phyloP scores from a whole-genome alignment of 768 basidiomycete species.

The Lyophyllum semitale region DNA sequence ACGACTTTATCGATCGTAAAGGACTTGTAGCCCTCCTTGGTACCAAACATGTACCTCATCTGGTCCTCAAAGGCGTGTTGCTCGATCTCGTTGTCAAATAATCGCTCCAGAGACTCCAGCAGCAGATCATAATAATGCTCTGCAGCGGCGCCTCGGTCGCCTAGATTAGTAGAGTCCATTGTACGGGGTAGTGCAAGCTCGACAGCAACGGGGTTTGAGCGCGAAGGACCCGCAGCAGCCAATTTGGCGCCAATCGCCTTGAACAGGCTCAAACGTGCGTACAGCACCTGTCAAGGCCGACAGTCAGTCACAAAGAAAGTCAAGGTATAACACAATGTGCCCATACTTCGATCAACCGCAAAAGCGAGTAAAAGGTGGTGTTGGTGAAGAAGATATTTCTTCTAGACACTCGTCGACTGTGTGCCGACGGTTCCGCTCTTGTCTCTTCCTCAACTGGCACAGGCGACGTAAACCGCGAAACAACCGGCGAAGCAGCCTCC shows the following conservation, averaged over 20 bases:
- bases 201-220: constrained; percentile 22
- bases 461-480: constrained; percentile 68
- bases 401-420: constrained; percentile 31
- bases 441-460: constrained; percentile 47
- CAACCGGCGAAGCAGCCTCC: constrained; percentile 47
- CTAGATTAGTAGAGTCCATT: constrained; percentile 27
- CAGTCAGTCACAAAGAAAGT: constrained; percentile 1
- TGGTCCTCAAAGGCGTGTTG: constrained; percentile 88
- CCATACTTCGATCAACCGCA: constrained; percentile 85
- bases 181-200: constrained; percentile 30
- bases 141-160: constrained; percentile 44
- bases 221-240: constrained; percentile 26
- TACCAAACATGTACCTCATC: constrained; percentile 85
- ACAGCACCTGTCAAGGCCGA: constrained; percentile 60
- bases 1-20: constrained; percentile 95
- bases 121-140: constrained; percentile 81
- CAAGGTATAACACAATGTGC: neutral
- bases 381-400: constrained; percentile 84
- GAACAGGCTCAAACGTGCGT: constrained; percentile 78
- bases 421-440: constrained; percentile 27
- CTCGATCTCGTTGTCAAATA: constrained; percentile 94
- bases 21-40: constrained; percentile 81
- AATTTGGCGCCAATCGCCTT: constrained; percentile 65
- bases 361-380: constrained; percentile 81
- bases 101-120: constrained; percentile 82